Base-by-base conservation (phyloP, 305 asterid genomes). In the Fraxinus baroniana region DNA sequence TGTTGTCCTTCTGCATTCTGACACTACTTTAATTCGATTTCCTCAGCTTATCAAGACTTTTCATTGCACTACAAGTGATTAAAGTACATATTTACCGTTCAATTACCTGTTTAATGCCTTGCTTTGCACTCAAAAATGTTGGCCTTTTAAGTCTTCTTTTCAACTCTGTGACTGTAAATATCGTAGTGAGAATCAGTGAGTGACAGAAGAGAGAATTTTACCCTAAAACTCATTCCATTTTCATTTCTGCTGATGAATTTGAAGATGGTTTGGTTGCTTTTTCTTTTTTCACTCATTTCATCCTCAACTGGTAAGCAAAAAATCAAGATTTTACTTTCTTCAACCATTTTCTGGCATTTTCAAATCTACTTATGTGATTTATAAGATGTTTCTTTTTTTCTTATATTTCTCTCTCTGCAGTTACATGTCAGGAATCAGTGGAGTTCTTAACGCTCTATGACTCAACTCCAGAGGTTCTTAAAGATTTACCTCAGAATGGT, bases 351-450 rank as follows among this genome's bases (percentile, higher is more conserved):
- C 7, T 17, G 20, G 32, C 12, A 39, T 20, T 28, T 44, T 71
- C 55, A 44, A 12, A 44, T 44, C 62, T 36, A 9, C 32, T 28
- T 10, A 12, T 44, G 55, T 44, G 55, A 44, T 15, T 60, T 18
- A 60, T 60, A 60, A 60, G 66, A 5, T 70, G 39, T 26, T 44
- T 79, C 26, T 13, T 1, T 70, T 20, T 26, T 57, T 62, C 55
- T 74, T 28, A 26, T 26, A 70, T 71, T 80, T 77, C 37, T 68
- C 46, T 44, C 72, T 73, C 60, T 66, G 86, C 90, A 90, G 92
- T 84, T 35, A 30, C 83, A 68, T 86, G 85, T 83, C 87, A 88
- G 80, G 90, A 88, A 64, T 79, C 88, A 41, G 86, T 86, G 78
- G 88, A 86, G 78, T 70, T 90, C 7, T n/a, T 88, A 44, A 8